Evolutionary conservation across 352 stramenopile genomes (phyloP).

Genomic region (Globisporangium solare): DNA sequence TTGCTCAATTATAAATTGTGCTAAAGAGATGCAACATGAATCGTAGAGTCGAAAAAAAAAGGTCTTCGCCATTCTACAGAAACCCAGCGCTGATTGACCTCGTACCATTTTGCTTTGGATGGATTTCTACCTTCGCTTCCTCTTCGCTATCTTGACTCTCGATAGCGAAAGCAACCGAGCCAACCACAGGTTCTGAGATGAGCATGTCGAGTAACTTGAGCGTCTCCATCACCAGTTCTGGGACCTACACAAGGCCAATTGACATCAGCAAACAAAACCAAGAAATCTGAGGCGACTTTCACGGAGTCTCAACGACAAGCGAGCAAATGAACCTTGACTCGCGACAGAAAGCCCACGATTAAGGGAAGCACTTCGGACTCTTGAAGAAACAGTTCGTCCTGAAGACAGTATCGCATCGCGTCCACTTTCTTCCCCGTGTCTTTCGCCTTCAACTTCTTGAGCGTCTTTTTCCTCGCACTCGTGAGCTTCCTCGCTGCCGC

Average conservation of each 20-base stretch:
- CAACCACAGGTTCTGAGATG: slow-evolving; percentile 12
- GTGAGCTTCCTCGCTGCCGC: slow-evolving; percentile 26
- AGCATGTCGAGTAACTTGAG: slow-evolving; percentile 24
- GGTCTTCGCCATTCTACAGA: neutral
- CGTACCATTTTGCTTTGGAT: slow-evolving; percentile 42
- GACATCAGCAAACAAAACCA: neutral
- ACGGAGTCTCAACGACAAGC: slow-evolving; percentile 1
- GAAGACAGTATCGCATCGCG: slow-evolving; percentile 40
- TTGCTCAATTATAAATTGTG: slow-evolving; percentile 36
- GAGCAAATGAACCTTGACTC: slow-evolving; percentile 38
- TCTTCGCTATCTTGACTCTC: neutral
- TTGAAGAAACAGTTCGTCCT: slow-evolving; percentile 54
- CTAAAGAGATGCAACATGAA: slow-evolving; percentile 15
- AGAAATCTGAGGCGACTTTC: neutral
- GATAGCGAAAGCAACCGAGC: neutral
- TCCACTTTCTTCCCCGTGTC: slow-evolving; percentile 59
- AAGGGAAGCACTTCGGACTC: slow-evolving; percentile 49
- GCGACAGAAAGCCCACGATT: slow-evolving; percentile 40
- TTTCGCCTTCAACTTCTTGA: slow-evolving; percentile 66
- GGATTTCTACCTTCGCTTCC: slow-evolving; percentile 8
- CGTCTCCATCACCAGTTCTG: slow-evolving; percentile 33
- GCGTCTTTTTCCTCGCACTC: slow-evolving; percentile 46
- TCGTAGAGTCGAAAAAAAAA: neutral
- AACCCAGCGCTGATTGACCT: neutral
- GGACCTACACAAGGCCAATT: slow-evolving; percentile 10